Base-by-base conservation (phyloP, 75 land plant genomes). In the Ceratopteris richardii region DNA sequence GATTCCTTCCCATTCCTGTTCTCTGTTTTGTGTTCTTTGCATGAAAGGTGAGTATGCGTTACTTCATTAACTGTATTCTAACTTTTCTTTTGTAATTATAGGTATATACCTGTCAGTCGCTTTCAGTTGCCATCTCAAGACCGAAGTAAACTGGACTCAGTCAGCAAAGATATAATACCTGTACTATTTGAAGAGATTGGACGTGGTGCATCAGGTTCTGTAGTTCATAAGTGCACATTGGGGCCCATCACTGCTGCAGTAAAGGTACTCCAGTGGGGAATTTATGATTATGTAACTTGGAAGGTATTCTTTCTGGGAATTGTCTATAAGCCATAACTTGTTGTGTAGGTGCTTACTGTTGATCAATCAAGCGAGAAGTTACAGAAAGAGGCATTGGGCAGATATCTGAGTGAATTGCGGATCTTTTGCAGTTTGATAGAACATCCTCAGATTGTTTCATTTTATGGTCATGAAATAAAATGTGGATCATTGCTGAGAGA, bases 381-480 rank as follows among this genome's bases (percentile, higher is more conserved):
- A 42, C 52, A 78, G 29, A 58, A 66, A 24, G 79, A 46, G 39
- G 74, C 69, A 0, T 79, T 77, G 56, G 83, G 70, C 44, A 64
- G 57, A 39, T 90, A 79, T 63, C 60, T 94, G 33, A 94, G 85
- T 27, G 98, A 94, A 65, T 70, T 94, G 17, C 80, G 91, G 50
- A 83, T 90, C 19, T 64, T 89, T 29, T 75, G 83, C 56, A 80
- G 83, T 54, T 44, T 94, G 57, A 77, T 71, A 67, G 40, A 58
- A 10, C 90, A 90, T 57, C 65, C 79, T 14, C 80, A 84, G 47
- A 85, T 94, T 16, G 96, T 94, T 21, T 62, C 82, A 31, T 70
- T 82, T 30, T 86, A 81, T 77, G 98, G 98, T 14, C 96, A 94
- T 67, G 85, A 86, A 51, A 62, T 89, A 23, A 71, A 74, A 17